These are phyloP conservation scores for Tillandsia leiboldiana DNA, from an alignment of 176 grass and related monocot species.

Conservation along the genomic window DNA sequence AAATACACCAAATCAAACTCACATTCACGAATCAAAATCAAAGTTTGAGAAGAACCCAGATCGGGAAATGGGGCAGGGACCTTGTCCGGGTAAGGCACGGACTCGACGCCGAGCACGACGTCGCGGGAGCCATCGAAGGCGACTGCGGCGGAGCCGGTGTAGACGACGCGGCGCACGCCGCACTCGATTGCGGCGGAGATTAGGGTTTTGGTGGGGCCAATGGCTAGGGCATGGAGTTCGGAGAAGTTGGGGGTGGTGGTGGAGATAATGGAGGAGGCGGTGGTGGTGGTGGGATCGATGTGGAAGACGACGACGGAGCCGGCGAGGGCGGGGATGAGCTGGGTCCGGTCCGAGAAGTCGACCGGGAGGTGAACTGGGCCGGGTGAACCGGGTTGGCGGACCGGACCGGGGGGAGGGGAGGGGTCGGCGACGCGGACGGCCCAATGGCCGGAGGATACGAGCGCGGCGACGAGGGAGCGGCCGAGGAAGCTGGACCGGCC, in stretches of 20 bases:
- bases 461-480: constrained; percentile 45
- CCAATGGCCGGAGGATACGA: constrained; percentile 46
- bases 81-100: constrained; percentile 55
- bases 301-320: constrained; percentile 61
- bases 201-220: constrained; percentile 41
- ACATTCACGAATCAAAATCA: not conserved
- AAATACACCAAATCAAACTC: constrained; percentile 12
- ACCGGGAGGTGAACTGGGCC: constrained; percentile 17
- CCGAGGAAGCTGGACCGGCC: constrained; percentile 54
- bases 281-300: constrained; percentile 37
- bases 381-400: not conserved
- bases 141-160: constrained; percentile 58
- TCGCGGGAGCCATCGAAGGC: constrained; percentile 36
- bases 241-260: constrained; percentile 26
- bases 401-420: constrained; percentile 19
- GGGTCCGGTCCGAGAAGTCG: constrained; percentile 28
- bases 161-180: constrained; percentile 52
- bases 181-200: constrained; percentile 37
- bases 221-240: constrained; percentile 40
- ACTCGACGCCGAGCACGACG: constrained; percentile 40
- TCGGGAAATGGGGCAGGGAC: constrained; percentile 18
- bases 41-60: not conserved
- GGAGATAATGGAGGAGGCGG: not conserved
- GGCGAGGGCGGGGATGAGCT: constrained; percentile 23
- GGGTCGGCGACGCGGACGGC: constrained; percentile 42